Conservation (phyloP, 768 basidiomycete genomes). For the Boletus subcaerulescens region DNA sequence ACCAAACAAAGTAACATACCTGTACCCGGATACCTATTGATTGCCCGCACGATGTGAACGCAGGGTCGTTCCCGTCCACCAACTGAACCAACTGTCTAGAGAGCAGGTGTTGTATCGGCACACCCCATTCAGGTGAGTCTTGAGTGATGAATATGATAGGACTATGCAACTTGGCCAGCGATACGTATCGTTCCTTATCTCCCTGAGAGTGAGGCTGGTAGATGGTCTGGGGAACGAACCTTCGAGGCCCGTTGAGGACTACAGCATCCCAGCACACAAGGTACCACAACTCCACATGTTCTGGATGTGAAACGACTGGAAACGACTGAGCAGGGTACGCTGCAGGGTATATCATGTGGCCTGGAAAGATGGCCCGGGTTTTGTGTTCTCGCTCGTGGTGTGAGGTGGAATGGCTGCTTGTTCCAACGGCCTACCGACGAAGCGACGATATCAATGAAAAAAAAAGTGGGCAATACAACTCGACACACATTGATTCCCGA, state of each 20-base stretch:
- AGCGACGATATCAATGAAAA: background rate
- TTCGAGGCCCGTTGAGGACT: constrained; percentile 33
- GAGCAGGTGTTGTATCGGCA: constrained; percentile 55
- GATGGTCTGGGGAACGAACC: constrained; percentile 61
- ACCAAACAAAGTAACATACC: constrained; percentile 33
- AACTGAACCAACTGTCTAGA: constrained; percentile 53
- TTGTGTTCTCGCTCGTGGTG: background rate
- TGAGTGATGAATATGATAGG: constrained; percentile 60
- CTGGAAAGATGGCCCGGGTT: background rate
- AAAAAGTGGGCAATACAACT: background rate
- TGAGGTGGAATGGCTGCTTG: background rate
- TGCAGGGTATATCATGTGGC: too few relatives aligned
- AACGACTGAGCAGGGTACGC: background rate
- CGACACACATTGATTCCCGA: background rate
- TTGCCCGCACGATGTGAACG: constrained; percentile 64
- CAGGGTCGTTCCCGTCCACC: constrained; percentile 50
- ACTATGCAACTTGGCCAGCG: constrained; percentile 53
- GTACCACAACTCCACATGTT: constrained; percentile 6
- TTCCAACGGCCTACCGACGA: background rate
- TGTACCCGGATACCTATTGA: constrained; percentile 71
- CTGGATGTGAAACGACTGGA: background rate
- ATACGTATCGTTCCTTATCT: constrained; percentile 69
- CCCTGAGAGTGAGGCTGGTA: constrained; percentile 71
- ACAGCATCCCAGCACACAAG: background rate
- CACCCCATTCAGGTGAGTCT: constrained; percentile 53